Evolutionary conservation across 805 yeast genomes (phyloP), one percentile per base, ranked within the genome.

Genomic region (Tetrapisispora pingtungensis): DNA sequence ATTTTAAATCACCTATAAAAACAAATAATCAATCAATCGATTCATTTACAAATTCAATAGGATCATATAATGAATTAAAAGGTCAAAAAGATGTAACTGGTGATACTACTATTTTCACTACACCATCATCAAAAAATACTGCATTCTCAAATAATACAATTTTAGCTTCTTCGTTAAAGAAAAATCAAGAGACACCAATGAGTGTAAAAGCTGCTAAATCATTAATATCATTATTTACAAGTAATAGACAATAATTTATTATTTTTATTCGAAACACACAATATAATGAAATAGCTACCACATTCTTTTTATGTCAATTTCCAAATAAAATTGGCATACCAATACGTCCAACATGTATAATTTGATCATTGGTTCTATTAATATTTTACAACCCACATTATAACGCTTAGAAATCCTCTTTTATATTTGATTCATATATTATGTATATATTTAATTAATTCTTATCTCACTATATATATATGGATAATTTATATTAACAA

Each of bases 201-300:
- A 60, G 65, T 36, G 60, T 62, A 12, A 58, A 60, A 33, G 67
- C 66, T 20, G 68, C 68, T 3, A 61, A 60, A 41, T 63, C 67
- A 6, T 48, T 64, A 42, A 40, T 64, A 14, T 59, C 61, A 24
- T 50, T 62, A 19, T 61, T 61, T 40, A 54, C 63, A 19, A 57
- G 64, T 24, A 49, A 45, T 31, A 43, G 42, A 38, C 15, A 31
- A 4, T 30, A 30, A 33, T 7, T 32, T n/a, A 32, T n/a, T 7
- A 7, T 28, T 7, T 17, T 34, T 14, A 18, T 14, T 20, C 10
- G 5, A 34, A 20, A 18, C 27, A 10, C 26, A 34, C 27, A n/a
- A n/a, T n/a, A n/a, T n/a, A n/a, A n/a, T n/a, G n/a, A n/a, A n/a
- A n/a, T n/a, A n/a, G n/a, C n/a, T n/a, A n/a, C n/a, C n/a, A n/a